Evolutionary conservation across 495 filamentous ascomycete species (phyloP), one percentile per base, ranked within the genome.

Genomic region (Talaromyces liani): DNA sequence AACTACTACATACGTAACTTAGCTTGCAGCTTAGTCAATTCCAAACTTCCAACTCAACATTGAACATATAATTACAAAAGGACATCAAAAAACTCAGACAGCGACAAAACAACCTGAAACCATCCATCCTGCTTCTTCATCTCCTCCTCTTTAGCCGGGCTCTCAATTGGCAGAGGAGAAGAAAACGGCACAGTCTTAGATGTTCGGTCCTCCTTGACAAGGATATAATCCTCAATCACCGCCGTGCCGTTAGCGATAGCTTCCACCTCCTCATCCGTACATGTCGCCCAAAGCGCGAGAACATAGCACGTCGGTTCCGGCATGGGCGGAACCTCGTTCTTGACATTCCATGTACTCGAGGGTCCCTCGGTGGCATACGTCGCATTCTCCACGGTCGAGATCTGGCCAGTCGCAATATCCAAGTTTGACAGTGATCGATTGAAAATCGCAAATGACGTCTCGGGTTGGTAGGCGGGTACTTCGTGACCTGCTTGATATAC

Each of bases 401-500:
- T 68, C 47, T 73, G 71, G 5, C 85, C 85, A 3, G 85, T 86
- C 4, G 85, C 82, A 45, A 88, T 73, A 64, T 88, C 85, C 24
- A 66, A 67, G 53, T 81, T 77, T 58, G 77, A 77, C 54, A 87
- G 71, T 0, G 80, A 73, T 7, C 85, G 84, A 49, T 77, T 69
- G 72, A 87, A 87, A 62, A 86, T 80, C 36, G 76, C 69, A 39
- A 80, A 83, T 8, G 82, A 77, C 1, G 80, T 82, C 67, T 85
- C 67, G 4, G 84, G 83, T 68, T 86, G 84, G 66, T 85, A 86
- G 7, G 78, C 78, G 0, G 85, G 84, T 1, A 87, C 81, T 68
- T 86, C 82, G 66, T 87, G 85, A 5, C 85, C 85, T 5, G 84
- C 78, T 60, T 88, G 67, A 68, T 80, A 88, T 47, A 88, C 79